Conservation (phyloP, 2,329 filamentous ascomycete species). For the Colletotrichum sp. region DNA sequence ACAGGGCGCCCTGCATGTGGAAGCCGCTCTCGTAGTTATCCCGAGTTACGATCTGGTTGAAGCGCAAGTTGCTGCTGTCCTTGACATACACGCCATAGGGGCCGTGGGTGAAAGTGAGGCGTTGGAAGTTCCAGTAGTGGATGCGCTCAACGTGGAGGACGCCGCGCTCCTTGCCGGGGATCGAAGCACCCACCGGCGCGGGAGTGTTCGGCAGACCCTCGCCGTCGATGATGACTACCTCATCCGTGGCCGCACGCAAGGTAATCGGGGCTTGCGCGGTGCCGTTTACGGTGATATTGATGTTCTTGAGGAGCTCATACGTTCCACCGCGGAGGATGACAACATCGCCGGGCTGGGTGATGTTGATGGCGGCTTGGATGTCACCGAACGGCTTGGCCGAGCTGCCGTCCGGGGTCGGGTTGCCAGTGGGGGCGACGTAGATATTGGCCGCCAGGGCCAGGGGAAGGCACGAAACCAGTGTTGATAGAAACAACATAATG, state of each 20-base stretch:
- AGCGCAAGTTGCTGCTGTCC: conserved; percentile 39
- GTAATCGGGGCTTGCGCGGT: conserved; percentile 43
- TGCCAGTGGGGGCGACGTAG: conserved; percentile 50
- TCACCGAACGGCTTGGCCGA: conserved; percentile 44
- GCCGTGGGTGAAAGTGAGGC: conserved; percentile 38
- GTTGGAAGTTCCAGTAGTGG: conserved; percentile 37
- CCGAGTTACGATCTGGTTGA: conserved; percentile 36
- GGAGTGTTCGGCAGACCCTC: conserved; percentile 45
- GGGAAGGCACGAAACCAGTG: conserved; percentile 7
- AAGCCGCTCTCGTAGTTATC: conserved; percentile 43
- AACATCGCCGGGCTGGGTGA: conserved; percentile 48
- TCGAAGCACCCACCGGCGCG: conserved; percentile 39
- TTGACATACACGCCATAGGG: conserved; percentile 40
- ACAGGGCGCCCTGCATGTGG: conserved; percentile 29
- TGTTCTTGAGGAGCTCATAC: conserved; percentile 50
- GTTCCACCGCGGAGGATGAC: conserved; percentile 35
- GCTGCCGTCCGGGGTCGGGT: conserved; percentile 40
- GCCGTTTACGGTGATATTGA: conserved; percentile 50
- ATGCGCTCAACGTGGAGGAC: conserved; percentile 49
- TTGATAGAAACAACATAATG: not conserved
- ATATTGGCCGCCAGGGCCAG: conserved; percentile 35
- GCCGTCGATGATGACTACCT: conserved; percentile 51
- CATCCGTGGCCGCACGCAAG: conserved; percentile 43
- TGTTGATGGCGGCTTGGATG: conserved; percentile 51
- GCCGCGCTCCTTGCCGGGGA: conserved; percentile 46